These are phyloP conservation scores for Microglena sp. DNA, from an alignment of 139 green algal genomes.

Conservation along the genomic window DNA sequence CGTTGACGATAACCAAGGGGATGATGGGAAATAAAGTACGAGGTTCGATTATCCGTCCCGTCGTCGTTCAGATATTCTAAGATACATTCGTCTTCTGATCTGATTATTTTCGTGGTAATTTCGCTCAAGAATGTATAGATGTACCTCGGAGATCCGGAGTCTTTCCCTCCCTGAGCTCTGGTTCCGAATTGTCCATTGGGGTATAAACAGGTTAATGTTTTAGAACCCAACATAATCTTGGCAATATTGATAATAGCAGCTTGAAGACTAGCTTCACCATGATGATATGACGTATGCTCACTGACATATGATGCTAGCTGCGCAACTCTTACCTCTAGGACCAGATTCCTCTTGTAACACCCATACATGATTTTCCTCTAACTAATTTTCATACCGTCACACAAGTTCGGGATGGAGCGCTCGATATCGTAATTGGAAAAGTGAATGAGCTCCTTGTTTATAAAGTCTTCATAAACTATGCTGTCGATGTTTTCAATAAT, in stretches of 20 bases:
- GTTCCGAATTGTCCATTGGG: conserved; percentile 13
- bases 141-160: conserved; percentile 1
- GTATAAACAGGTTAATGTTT: too few relatives aligned
- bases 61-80: conserved; percentile 1
- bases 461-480: too few relatives aligned
- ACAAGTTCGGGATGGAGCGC: conserved; percentile 8
- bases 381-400: conserved; percentile 15
- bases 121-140: neutral
- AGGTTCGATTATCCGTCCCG: neutral
- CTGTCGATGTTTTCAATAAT: conserved; percentile 8
- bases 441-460: conserved; percentile 20
- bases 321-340: conserved; percentile 9
- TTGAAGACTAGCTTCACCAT: conserved; percentile 14
- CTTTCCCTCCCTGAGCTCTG: neutral
- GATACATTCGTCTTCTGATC: neutral
- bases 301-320: conserved; percentile 12
- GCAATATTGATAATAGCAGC: conserved; percentile 18
- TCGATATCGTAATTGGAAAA: conserved; percentile 10
- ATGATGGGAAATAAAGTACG: neutral
- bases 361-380: conserved; percentile 16
- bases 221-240: conserved; percentile 19
- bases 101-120: neutral
- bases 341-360: neutral
- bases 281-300: conserved; percentile 10
- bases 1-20: neutral